Evolutionary conservation across 805 yeast species (phyloP).

Genomic region (Cyberlindnera suaveolens): DNA sequence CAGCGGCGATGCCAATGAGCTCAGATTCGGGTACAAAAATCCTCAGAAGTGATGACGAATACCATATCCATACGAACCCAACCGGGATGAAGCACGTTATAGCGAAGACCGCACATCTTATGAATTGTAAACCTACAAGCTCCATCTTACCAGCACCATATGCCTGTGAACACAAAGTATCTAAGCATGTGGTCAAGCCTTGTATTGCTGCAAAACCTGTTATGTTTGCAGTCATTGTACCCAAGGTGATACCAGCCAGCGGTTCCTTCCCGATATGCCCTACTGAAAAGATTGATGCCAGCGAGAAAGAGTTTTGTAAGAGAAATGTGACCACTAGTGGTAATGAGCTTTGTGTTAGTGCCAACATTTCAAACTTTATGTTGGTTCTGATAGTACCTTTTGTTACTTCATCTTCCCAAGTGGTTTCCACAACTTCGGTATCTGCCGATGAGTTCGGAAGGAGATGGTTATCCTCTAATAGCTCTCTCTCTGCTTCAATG

Average conservation of each 20-base stretch:
- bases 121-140: conserved; percentile 69
- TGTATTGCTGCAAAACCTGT: conserved; percentile 70
- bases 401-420: conserved; percentile 23
- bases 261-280: conserved; percentile 77
- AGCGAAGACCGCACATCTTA: conserved; percentile 48
- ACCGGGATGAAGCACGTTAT: conserved; percentile 22
- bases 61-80: conserved; percentile 19
- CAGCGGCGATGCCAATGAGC: conserved; percentile 40
- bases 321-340: conserved; percentile 23
- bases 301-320: conserved; percentile 22
- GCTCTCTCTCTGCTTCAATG: conserved; percentile 17
- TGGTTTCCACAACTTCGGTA: conserved; percentile 10
- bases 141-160: conserved; percentile 72
- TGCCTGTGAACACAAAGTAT: conserved; percentile 81
- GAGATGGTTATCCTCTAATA: conserved; percentile 18
- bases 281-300: conserved; percentile 36
- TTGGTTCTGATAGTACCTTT: conserved; percentile 20
- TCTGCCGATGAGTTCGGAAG: conserved; percentile 6
- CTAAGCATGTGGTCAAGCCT: conserved; percentile 78
- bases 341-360: conserved; percentile 15
- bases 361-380: conserved; percentile 14
- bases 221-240: conserved; percentile 78
- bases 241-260: conserved; percentile 78
- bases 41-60: conserved; percentile 10
- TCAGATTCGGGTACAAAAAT: conserved; percentile 19